Percentiles rank a stretch among this genome's conserved stretches.
Evolutionary conservation across 163 green algal genomes (phyloP).

Genomic region (Trebouxiophyceae sp.): DNA sequence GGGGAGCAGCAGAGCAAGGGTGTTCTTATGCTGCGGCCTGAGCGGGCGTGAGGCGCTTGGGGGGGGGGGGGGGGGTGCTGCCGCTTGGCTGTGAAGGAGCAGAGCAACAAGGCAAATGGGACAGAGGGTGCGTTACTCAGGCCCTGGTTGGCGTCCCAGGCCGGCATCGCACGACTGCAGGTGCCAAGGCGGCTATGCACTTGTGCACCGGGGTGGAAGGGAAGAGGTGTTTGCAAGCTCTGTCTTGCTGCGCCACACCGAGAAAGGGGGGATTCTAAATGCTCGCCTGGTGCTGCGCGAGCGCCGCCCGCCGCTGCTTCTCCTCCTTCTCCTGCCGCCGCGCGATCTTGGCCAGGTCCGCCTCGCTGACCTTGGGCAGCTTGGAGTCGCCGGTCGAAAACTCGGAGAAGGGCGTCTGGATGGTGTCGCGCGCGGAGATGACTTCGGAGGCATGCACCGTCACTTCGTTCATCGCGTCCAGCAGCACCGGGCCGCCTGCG

Average conservation of each 20-base stretch:
- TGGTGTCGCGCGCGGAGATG: slow-evolving; percentile 33
- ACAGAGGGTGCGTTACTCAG: no score
- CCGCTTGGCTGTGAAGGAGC: no score
- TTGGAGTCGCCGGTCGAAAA: slow-evolving; percentile 8
- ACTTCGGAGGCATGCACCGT: slow-evolving; percentile 27
- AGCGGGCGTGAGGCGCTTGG: no score
- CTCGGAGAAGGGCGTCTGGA: slow-evolving; percentile 30
- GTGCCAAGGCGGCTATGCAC: background rate
- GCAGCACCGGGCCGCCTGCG: slow-evolving; percentile 50
- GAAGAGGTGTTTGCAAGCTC: background rate
- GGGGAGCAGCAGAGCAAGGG: no score
- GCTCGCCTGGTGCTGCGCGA: slow-evolving; percentile 39
- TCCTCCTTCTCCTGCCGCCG: slow-evolving; percentile 50
- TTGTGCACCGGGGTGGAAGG: background rate
- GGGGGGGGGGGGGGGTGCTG: no score
- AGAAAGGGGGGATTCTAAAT: background rate
- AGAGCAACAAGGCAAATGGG: no score
- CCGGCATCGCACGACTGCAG: background rate
- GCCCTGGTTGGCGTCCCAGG: no score
- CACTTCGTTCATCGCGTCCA: slow-evolving; percentile 38
- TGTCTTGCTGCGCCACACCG: background rate
- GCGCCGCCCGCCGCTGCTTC: slow-evolving; percentile 38
- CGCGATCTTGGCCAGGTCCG: slow-evolving; percentile 59
- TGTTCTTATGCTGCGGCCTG: no score
- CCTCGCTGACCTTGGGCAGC: slow-evolving; percentile 36